Percentiles rank a stretch among this genome's conserved stretches.
These are phyloP conservation scores for Puccinia horiana DNA, from an alignment of 1,284 basidiomycete genomes.

Conservation along the genomic window DNA sequence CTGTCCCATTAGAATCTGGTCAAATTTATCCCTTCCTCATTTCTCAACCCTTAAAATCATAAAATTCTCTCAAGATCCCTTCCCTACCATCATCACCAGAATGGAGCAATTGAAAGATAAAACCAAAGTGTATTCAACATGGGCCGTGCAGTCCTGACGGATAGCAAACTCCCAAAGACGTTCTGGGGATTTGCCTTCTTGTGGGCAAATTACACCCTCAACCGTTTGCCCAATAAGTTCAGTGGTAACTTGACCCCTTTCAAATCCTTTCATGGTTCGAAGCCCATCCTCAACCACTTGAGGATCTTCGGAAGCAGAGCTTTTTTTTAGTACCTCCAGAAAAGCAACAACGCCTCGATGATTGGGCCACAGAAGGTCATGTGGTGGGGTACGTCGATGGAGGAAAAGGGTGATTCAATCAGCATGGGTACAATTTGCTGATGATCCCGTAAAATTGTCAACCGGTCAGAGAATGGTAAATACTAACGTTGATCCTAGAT, in stretches of 20 bases:
- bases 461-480: too few relatives aligned
- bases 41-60: too few relatives aligned
- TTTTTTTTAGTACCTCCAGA: neutral
- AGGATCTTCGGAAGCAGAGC: neutral
- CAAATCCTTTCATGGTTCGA: neutral
- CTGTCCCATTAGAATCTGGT: too few relatives aligned
- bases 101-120: neutral
- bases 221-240: neutral
- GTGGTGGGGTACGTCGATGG: neutral
- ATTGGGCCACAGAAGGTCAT: neutral
- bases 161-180: neutral
- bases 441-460: too few relatives aligned
- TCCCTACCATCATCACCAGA: neutral
- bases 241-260: neutral
- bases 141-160: neutral
- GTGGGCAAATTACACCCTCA: neutral
- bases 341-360: conserved; percentile 7
- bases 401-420: too few relatives aligned
- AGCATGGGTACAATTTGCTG: too few relatives aligned
- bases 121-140: neutral
- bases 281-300: neutral
- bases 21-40: too few relatives aligned
- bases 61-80: too few relatives aligned
- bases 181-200: too few relatives aligned
- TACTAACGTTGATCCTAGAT: too few relatives aligned